Evolutionary conservation across 306 rosid species (phyloP).

Genomic region (Begonia peltatifolia): DNA sequence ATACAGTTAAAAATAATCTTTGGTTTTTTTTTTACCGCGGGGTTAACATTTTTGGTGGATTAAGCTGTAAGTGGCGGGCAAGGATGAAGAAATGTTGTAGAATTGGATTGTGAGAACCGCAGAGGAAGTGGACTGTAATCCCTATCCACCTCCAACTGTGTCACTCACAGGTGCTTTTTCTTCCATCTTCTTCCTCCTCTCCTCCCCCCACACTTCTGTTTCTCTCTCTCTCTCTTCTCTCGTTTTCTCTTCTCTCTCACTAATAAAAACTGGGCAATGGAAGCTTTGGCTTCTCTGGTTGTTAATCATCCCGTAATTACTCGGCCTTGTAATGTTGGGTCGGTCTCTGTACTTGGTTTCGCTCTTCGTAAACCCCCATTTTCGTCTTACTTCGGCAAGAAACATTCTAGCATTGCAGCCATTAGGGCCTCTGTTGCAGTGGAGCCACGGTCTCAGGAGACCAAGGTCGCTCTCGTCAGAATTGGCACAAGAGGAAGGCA

Average conservation of each 20-base stretch:
- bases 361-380: conserved; percentile 27
- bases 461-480: conserved; percentile 46
- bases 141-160: background rate
- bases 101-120: background rate
- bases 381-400: conserved; percentile 16
- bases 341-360: conserved; percentile 23
- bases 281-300: conserved; percentile 18
- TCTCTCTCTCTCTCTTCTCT: background rate
- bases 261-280: conserved; percentile 15
- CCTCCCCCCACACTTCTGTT: background rate
- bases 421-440: conserved; percentile 56
- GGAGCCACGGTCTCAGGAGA: conserved; percentile 43
- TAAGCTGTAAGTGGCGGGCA: no score
- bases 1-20: no score
- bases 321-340: conserved; percentile 14
- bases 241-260: background rate
- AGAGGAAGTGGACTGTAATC: background rate
- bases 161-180: background rate
- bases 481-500: conserved; percentile 95
- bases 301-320: conserved; percentile 12
- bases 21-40: no score
- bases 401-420: conserved; percentile 5
- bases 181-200: conserved; percentile 5
- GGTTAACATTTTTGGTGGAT: no score
- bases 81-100: background rate